Conservation (phyloP, 1,284 basidiomycete genomes). For the Cryptococcus jaspeensis region DNA sequence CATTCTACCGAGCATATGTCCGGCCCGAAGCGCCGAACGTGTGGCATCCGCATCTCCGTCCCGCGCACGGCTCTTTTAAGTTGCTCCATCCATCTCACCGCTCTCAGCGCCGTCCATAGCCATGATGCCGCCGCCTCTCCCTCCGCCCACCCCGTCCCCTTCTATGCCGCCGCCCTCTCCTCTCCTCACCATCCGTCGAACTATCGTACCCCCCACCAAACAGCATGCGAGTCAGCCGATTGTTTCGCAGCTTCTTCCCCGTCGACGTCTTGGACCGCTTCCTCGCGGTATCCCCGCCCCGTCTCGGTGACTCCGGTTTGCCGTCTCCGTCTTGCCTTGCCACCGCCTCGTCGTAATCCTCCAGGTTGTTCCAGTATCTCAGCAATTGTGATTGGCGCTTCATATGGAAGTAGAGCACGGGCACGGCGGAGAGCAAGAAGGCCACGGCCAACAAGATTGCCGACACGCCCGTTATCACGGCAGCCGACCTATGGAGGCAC, state of each 20-base stretch:
- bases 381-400: conserved; percentile 15
- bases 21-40: conserved; percentile 6
- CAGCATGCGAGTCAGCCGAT: conserved; percentile 4
- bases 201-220: neutral
- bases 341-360: conserved; percentile 15
- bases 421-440: conserved; percentile 21
- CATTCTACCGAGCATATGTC: neutral
- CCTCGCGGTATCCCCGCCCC: neutral
- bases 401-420: conserved; percentile 20
- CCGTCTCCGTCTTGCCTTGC: neutral
- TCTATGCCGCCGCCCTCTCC: neutral
- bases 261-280: neutral
- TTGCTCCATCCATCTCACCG: neutral
- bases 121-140: neutral
- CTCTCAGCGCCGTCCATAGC: neutral
- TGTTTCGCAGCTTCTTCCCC: neutral
- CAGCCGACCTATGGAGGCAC: conserved; percentile 10
- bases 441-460: conserved; percentile 11
- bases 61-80: no score
- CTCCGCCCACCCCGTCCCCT: neutral
- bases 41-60: neutral
- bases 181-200: neutral
- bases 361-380: conserved; percentile 14
- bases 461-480: conserved; percentile 13
- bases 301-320: neutral